phyloP scores from a whole-genome alignment of 768 basidiomycete species.

The Lactifluus volemus region DNA sequence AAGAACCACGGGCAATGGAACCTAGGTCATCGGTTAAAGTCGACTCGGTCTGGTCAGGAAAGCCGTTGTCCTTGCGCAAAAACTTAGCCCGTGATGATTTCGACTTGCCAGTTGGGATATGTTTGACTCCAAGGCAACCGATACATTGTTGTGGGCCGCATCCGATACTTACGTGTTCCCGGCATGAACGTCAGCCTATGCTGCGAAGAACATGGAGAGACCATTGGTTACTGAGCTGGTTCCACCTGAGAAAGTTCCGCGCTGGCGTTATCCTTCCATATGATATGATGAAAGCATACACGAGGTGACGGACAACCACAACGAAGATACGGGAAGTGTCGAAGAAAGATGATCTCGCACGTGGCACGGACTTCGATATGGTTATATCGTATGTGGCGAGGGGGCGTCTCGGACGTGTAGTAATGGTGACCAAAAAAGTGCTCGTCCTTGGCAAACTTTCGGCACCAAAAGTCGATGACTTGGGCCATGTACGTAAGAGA shows the following conservation, averaged over 20 bases:
- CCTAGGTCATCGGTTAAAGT: neutral
- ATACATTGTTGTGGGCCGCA: conserved; percentile 6
- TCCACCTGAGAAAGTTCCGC: conserved; percentile 23
- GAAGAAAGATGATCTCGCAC: conserved; percentile 2
- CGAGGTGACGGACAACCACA: neutral
- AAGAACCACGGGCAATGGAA: neutral
- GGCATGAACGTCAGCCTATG: no score
- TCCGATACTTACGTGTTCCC: no score
- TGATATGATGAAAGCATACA: neutral
- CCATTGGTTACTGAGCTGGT: conserved; percentile 18
- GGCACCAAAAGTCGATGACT: neutral
- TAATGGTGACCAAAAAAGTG: neutral
- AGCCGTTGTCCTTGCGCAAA: no score
- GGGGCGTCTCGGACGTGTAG: neutral
- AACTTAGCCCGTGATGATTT: neutral
- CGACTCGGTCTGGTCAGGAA: no score
- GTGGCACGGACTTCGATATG: neutral
- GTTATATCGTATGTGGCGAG: neutral
- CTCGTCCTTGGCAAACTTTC: neutral
- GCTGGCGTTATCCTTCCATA: conserved; percentile 4
- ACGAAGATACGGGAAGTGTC: neutral
- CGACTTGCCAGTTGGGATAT: conserved; percentile 8
- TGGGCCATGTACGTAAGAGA: neutral
- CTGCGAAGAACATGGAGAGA: no score
- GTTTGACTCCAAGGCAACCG: conserved; percentile 20